Evolutionary conservation across 345 rosid genomes (phyloP).

Genomic region (Eucalyptus albens): DNA sequence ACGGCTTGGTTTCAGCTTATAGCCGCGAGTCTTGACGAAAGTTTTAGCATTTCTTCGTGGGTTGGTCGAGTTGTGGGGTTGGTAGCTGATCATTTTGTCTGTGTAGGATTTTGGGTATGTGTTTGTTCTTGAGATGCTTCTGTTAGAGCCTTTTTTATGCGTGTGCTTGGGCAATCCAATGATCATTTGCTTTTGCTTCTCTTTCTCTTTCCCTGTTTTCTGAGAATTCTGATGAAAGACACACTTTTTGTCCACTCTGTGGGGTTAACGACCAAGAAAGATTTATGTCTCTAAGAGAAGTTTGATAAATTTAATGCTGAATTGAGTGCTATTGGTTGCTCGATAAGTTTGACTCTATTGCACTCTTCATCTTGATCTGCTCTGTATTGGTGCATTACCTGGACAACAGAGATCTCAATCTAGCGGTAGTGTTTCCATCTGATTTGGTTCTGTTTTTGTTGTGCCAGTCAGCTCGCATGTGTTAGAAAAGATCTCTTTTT

Average conservation of each 20-base stretch:
- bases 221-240: not conserved
- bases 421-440: not conserved
- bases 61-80: not conserved
- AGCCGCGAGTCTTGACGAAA: not conserved
- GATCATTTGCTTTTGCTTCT: not conserved
- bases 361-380: not conserved
- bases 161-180: not conserved
- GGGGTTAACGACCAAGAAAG: not conserved
- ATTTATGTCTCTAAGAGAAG: not conserved
- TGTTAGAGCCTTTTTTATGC: not conserved
- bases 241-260: not conserved
- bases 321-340: not conserved
- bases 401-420: not conserved
- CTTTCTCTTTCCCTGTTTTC: not conserved
- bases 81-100: not conserved
- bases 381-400: not conserved
- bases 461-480: not conserved
- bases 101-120: not conserved
- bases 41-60: not conserved
- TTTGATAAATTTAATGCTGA: not conserved
- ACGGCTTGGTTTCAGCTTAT: not conserved
- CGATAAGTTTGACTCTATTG: not conserved
- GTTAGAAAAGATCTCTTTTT: not conserved
- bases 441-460: not conserved
- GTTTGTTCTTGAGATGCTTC: not conserved